Percentiles rank a stretch among this genome's conserved stretches.
These are phyloP conservation scores for Cupressus sempervirens DNA, from an alignment of 75 land plant species.

Conservation along the genomic window DNA sequence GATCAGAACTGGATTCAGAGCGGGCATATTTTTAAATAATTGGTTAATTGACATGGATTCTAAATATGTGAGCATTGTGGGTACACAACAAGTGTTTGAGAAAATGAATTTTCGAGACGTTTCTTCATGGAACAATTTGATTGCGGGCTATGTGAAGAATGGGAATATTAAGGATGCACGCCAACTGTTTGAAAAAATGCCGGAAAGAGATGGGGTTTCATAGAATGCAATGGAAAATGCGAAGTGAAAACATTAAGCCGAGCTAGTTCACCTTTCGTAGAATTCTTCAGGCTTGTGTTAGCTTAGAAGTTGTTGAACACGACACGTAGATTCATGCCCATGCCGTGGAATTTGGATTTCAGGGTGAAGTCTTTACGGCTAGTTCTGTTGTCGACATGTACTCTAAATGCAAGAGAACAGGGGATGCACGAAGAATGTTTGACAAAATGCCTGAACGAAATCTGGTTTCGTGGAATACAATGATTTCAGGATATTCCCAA, in stretches of 20 bases:
- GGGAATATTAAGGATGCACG: conserved; percentile 2
- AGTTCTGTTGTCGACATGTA: conserved; percentile 25
- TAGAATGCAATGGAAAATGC: conserved; percentile 23
- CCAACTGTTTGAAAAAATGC: conserved; percentile 15
- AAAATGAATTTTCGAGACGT: conserved; percentile 16
- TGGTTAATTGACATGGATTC: conserved; percentile 23
- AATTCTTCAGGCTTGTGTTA: conserved; percentile 29
- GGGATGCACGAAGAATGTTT: conserved; percentile 22
- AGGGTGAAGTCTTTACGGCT: conserved; percentile 16
- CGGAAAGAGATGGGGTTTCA: not conserved
- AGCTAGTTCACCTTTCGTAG: conserved; percentile 26
- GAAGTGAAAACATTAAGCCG: conserved; percentile 3
- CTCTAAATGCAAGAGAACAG: conserved; percentile 16
- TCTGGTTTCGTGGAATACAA: conserved; percentile 33
- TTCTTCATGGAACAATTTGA: not conserved
- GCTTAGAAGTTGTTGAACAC: not conserved
- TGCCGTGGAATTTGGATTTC: conserved; percentile 19
- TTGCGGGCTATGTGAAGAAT: conserved; percentile 2
- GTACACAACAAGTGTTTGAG: conserved; percentile 23
- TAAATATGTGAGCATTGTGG: conserved; percentile 11
- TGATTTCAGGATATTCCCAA: conserved; percentile 35
- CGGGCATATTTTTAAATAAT: conserved; percentile 12
- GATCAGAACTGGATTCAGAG: conserved; percentile 21
- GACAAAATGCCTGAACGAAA: conserved; percentile 19
- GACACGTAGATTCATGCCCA: conserved; percentile 19